These are phyloP conservation scores for Saccharomycopsis malanga DNA, from an alignment of 805 yeast genomes.

Conservation along the genomic window DNA sequence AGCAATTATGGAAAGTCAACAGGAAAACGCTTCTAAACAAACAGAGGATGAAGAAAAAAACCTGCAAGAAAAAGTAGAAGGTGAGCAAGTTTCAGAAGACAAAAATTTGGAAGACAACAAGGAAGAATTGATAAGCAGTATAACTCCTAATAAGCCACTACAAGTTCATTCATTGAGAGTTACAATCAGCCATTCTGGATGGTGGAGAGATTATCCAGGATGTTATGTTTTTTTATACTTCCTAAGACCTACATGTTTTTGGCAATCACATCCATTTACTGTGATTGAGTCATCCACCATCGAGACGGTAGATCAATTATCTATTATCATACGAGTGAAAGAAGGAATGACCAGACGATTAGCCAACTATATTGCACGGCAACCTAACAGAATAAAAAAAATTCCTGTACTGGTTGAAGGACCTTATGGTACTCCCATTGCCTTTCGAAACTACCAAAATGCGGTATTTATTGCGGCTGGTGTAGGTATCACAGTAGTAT, in stretches of 20 bases:
- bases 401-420: slow-evolving; percentile 50
- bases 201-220: slow-evolving; percentile 39
- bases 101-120: not conserved
- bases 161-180: slow-evolving; percentile 36
- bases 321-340: slow-evolving; percentile 39
- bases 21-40: not conserved
- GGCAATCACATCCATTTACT: slow-evolving; percentile 57
- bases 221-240: slow-evolving; percentile 42
- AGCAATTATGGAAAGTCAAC: slow-evolving; percentile 11
- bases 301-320: slow-evolving; percentile 30
- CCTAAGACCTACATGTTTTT: slow-evolving; percentile 39
- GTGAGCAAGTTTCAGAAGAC: not conserved
- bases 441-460: slow-evolving; percentile 43
- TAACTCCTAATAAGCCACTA: not conserved
- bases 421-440: slow-evolving; percentile 55
- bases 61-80: not conserved
- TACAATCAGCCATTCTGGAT: slow-evolving; percentile 37
- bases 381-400: slow-evolving; percentile 24
- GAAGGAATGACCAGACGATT: slow-evolving; percentile 39
- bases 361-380: slow-evolving; percentile 26
- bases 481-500: slow-evolving; percentile 61
- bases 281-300: slow-evolving; percentile 33
- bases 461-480: slow-evolving; percentile 67
- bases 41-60: not conserved
- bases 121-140: not conserved